phyloP scores from a whole-genome alignment of 106 monocot genomes.

The Acorus calamus region DNA sequence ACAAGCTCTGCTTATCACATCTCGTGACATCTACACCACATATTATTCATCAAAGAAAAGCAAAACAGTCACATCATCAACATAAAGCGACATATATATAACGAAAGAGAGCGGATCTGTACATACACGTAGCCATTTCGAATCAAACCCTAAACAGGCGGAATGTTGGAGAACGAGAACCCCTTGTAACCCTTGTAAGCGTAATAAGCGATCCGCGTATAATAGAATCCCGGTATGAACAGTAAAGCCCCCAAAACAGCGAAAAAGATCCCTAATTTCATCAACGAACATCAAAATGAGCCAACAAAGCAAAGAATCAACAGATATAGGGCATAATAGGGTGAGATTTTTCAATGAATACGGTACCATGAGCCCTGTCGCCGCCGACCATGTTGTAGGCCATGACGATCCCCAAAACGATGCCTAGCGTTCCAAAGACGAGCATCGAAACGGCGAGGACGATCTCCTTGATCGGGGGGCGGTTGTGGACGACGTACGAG shows the following conservation, averaged over 20 bases:
- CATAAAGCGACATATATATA: neutral
- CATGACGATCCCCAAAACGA: neutral
- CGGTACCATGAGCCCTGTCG: neutral
- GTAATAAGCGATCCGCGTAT: conserved; percentile 69
- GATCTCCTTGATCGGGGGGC: neutral
- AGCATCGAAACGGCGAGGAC: neutral
- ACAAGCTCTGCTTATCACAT: no score
- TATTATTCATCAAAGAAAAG: neutral
- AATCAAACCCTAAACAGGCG: conserved; percentile 27
- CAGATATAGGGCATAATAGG: no score
- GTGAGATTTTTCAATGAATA: no score
- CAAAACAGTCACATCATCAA: neutral
- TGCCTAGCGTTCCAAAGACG: neutral
- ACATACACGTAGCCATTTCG: no score
- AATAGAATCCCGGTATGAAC: conserved; percentile 66
- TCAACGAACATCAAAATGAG: neutral
- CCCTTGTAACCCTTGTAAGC: conserved; percentile 74
- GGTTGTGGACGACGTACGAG: neutral
- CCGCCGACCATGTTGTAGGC: neutral
- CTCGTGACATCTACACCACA: no score
- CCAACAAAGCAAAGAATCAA: neutral
- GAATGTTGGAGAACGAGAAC: conserved; percentile 66
- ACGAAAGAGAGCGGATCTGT: neutral
- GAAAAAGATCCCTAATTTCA: conserved; percentile 45
- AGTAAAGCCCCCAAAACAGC: conserved; percentile 53